Conservation (phyloP, 148 eudicot genomes). For the Vaccinium macrocarpon region DNA sequence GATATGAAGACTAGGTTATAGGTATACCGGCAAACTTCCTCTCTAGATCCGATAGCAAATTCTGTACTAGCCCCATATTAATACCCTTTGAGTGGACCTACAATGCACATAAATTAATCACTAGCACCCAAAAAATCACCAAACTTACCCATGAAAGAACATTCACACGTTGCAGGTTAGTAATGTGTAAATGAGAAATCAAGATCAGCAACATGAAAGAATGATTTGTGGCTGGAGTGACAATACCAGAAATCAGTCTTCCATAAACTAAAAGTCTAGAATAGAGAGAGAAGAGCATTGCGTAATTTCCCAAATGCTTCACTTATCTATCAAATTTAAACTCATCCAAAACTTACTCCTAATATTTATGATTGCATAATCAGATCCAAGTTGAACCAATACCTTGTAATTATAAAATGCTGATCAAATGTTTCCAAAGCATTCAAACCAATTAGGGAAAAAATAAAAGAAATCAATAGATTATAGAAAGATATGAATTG, state of each 20-base stretch:
- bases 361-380: neutral
- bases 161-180: neutral
- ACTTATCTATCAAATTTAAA: conserved; percentile 4
- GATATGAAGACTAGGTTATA: neutral
- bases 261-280: neutral
- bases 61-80: conserved; percentile 60
- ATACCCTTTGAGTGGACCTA: conserved; percentile 94
- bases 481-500: neutral
- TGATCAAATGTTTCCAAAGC: neutral
- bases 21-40: conserved; percentile 64
- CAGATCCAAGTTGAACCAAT: neutral
- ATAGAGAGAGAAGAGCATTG: neutral
- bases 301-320: neutral
- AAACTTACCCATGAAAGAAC: neutral
- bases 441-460: no score
- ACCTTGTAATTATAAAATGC: neutral
- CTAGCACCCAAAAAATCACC: neutral
- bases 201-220: neutral
- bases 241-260: neutral
- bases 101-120: conserved; percentile 21
- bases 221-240: neutral
- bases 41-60: conserved; percentile 47
- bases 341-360: neutral
- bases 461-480: neutral
- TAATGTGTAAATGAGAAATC: neutral